A percentile compares a stretch with the other conserved stretches of the same genome.
Evolutionary conservation across 1,139 yeast genomes (phyloP).

Genomic region (Suhomyces anneliseae): DNA sequence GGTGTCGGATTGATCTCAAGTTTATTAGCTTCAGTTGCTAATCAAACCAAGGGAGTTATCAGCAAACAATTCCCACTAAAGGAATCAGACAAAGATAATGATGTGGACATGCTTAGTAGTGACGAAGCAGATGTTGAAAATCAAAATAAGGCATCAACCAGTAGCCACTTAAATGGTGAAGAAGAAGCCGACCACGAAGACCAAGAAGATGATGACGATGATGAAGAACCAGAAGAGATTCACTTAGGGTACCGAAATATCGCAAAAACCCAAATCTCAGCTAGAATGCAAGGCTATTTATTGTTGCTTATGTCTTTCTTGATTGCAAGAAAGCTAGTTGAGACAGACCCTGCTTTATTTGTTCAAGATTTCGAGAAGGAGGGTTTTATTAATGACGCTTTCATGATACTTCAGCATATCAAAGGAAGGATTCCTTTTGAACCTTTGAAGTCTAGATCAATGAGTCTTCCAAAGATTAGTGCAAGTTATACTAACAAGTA

Average conservation of each 20-base stretch:
- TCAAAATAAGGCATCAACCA: slow-evolving; percentile 3
- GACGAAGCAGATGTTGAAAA: slow-evolving; percentile 10
- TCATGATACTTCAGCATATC: slow-evolving; percentile 8
- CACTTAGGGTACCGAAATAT: background rate
- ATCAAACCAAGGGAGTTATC: slow-evolving; percentile 49
- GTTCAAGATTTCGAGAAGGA: slow-evolving; percentile 62
- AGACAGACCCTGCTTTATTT: slow-evolving; percentile 45
- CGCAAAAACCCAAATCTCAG: slow-evolving; percentile 1
- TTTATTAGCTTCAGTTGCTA: slow-evolving; percentile 67
- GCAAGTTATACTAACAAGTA: slow-evolving; percentile 24
- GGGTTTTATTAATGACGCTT: slow-evolving; percentile 63
- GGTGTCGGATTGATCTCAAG: slow-evolving; percentile 39
- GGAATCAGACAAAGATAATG: slow-evolving; percentile 7
- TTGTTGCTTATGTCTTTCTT: slow-evolving; percentile 57
- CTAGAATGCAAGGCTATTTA: slow-evolving; percentile 9
- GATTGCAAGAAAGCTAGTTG: slow-evolving; percentile 46
- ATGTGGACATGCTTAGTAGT: slow-evolving; percentile 15
- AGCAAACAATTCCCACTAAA: slow-evolving; percentile 14
- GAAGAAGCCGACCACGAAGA: slow-evolving; percentile 14
- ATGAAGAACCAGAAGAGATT: slow-evolving; percentile 10
- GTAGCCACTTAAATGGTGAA: slow-evolving; percentile 1
- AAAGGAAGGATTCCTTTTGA: slow-evolving; percentile 2
- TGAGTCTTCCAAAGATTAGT: slow-evolving; percentile 2
- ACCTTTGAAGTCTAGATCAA: background rate
- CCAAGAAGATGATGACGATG: slow-evolving; percentile 14